These are phyloP conservation scores for Ogataea salicorniae DNA, from an alignment of 805 yeast species.

Conservation along the genomic window DNA sequence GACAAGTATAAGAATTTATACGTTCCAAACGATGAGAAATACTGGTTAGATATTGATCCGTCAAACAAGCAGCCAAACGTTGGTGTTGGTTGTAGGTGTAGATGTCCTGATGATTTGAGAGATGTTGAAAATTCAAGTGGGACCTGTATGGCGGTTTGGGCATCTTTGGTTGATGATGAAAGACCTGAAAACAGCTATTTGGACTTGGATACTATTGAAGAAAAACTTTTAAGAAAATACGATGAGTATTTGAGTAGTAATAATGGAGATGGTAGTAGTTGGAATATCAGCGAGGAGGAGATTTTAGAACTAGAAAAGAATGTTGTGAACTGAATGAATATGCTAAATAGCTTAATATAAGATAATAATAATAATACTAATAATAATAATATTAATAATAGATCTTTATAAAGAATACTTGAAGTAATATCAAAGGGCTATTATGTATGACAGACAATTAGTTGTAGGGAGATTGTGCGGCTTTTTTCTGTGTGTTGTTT, in stretches of 20 bases:
- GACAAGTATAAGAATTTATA: conserved; percentile 31
- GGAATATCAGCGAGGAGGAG: conserved; percentile 24
- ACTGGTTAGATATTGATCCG: conserved; percentile 30
- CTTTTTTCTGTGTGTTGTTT: too few species aligned
- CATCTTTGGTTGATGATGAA: conserved; percentile 27
- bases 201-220: conserved; percentile 29
- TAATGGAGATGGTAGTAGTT: conserved; percentile 19
- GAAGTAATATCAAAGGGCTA: too few species aligned
- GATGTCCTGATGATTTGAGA: conserved; percentile 52
- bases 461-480: too few species aligned
- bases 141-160: conserved; percentile 51
- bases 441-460: too few species aligned
- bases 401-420: too few species aligned
- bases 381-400: too few species aligned
- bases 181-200: conserved; percentile 12
- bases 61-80: conserved; percentile 10
- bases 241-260: conserved; percentile 17
- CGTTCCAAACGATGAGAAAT: conserved; percentile 31
- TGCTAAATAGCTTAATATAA: not conserved
- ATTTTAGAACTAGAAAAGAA: conserved; percentile 7
- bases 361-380: too few species aligned
- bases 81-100: conserved; percentile 82
- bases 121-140: conserved; percentile 56
- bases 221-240: conserved; percentile 18
- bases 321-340: not conserved